Evolutionary conservation across 1,284 basidiomycete species (phyloP).

Genomic region (Ceratobasidium sp.): DNA sequence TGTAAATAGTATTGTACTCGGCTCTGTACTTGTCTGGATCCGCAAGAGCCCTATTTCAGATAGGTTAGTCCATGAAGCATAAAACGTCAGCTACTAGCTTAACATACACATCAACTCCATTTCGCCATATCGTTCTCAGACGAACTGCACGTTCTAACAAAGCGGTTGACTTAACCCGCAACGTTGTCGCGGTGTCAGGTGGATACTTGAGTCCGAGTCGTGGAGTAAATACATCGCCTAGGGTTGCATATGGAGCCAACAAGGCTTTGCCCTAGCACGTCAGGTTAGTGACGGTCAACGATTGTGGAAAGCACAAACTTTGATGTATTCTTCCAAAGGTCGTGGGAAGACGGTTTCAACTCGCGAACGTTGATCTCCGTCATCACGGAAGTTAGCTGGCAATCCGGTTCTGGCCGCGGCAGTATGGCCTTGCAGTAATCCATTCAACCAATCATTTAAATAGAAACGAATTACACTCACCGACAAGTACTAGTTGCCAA

Average conservation of each 20-base stretch:
- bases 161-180: slow-evolving; percentile 27
- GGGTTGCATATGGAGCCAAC: slow-evolving; percentile 11
- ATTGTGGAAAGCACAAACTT: background rate
- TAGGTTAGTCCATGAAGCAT: no score
- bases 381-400: slow-evolving; percentile 34
- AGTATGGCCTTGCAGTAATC: slow-evolving; percentile 3
- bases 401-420: slow-evolving; percentile 29
- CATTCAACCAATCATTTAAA: background rate
- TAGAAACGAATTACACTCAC: background rate
- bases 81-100: no score
- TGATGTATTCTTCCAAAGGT: slow-evolving; percentile 27
- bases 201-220: background rate
- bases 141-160: slow-evolving; percentile 34
- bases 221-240: slow-evolving; percentile 18
- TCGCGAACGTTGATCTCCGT: slow-evolving; percentile 33
- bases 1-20: slow-evolving; percentile 14
- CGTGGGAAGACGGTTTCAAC: slow-evolving; percentile 36
- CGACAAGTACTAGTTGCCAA: slow-evolving; percentile 33
- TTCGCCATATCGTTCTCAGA: slow-evolving; percentile 20
- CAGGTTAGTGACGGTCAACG: background rate
- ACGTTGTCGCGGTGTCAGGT: slow-evolving; percentile 1
- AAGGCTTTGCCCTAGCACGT: slow-evolving; percentile 1
- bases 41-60: background rate
- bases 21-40: slow-evolving; percentile 19
- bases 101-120: slow-evolving; percentile 19